These are phyloP conservation scores for Closterium sp. DNA, from an alignment of 139 green algal genomes.

Conservation along the genomic window DNA sequence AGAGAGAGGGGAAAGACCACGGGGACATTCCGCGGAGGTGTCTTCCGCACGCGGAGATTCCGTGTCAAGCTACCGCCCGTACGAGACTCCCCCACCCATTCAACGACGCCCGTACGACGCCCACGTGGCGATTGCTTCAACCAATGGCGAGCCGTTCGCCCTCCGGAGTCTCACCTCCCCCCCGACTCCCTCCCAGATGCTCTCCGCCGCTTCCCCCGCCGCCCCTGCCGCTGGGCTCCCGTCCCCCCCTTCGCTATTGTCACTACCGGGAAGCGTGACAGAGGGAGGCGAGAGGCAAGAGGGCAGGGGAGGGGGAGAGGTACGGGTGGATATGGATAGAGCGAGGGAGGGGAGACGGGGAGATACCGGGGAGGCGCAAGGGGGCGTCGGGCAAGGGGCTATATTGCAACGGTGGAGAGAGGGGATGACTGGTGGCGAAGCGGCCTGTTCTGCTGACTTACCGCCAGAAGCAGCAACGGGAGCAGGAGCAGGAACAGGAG, in stretches of 20 bases:
- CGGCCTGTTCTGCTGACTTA: no score
- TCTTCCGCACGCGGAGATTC: background rate
- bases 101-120: background rate
- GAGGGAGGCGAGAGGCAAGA: background rate
- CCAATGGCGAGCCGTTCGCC: background rate
- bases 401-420: no score
- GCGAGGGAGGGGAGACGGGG: background rate
- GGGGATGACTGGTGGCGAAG: no score
- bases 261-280: background rate
- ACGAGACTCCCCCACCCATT: background rate
- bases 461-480: no score
- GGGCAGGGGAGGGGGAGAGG: background rate
- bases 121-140: background rate
- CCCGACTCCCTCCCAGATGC: background rate
- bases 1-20: background rate
- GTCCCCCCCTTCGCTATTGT: background rate
- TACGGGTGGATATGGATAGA: background rate
- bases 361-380: no score
- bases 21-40: background rate
- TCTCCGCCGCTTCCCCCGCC: background rate
- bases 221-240: background rate
- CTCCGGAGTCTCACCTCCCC: background rate
- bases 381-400: no score
- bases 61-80: background rate
- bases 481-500: background rate